These are phyloP conservation scores for Fusarium subtropicale DNA, from an alignment of 2,329 filamentous ascomycete genomes.

Conservation along the genomic window DNA sequence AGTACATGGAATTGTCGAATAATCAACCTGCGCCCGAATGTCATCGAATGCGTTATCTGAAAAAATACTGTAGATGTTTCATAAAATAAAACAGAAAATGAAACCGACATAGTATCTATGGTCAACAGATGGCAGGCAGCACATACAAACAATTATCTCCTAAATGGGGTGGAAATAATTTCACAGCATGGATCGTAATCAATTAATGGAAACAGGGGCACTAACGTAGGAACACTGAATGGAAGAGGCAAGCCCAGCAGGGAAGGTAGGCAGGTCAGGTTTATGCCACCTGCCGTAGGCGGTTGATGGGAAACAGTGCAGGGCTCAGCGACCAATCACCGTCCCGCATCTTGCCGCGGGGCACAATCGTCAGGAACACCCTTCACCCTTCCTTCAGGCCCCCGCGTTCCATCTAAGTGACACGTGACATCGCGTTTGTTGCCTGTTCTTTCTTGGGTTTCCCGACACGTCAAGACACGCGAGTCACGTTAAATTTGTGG, in stretches of 20 bases:
- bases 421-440: slow-evolving; percentile 25
- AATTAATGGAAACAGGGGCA: slow-evolving; percentile 10
- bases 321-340: slow-evolving; percentile 44
- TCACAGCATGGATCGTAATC: slow-evolving; percentile 7
- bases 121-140: slow-evolving; percentile 9
- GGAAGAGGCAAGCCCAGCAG: slow-evolving; percentile 18
- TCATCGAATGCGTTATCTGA: neutral
- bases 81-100: neutral
- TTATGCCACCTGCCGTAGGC: slow-evolving; percentile 36
- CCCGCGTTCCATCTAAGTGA: neutral
- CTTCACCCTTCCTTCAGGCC: neutral
- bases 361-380: slow-evolving; percentile 48
- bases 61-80: neutral
- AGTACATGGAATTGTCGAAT: neutral
- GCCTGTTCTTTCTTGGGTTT: slow-evolving; percentile 37
- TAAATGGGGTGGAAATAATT: slow-evolving; percentile 20
- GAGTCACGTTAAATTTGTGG: slow-evolving; percentile 14
- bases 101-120: neutral
- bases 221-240: slow-evolving; percentile 23
- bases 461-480: slow-evolving; percentile 26
- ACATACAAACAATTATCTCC: neutral
- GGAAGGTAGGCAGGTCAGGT: slow-evolving; percentile 21
- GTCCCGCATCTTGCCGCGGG: slow-evolving; percentile 44
- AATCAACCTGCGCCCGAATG: neutral
- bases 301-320: slow-evolving; percentile 45